These are phyloP conservation scores for Fraxinus pennsylvanica DNA, from an alignment of 257 asterid genomes.

Conservation along the genomic window DNA sequence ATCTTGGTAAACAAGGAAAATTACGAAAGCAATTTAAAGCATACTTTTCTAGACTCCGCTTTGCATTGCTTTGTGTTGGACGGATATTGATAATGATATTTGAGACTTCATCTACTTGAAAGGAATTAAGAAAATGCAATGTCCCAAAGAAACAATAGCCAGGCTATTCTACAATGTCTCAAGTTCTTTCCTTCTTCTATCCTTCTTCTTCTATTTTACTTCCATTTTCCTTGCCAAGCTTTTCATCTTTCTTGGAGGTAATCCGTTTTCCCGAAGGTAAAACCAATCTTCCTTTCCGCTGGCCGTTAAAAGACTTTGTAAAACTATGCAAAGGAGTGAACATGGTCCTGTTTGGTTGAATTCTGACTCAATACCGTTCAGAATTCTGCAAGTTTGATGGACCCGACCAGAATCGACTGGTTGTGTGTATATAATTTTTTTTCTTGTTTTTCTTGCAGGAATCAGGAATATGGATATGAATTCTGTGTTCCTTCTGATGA, in stretches of 20 bases:
- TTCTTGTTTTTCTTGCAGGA: slow-evolving; percentile 37
- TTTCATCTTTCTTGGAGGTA: slow-evolving; percentile 75
- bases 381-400: neutral
- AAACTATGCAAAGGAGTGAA: neutral
- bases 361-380: neutral
- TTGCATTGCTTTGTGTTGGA: slow-evolving; percentile 46
- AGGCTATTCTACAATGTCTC: slow-evolving; percentile 76
- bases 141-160: slow-evolving; percentile 53
- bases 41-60: slow-evolving; percentile 39
- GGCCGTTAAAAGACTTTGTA: neutral
- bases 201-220: slow-evolving; percentile 71
- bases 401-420: neutral
- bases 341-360: neutral
- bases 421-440: neutral
- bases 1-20: slow-evolving; percentile 35
- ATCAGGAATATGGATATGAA: slow-evolving; percentile 48
- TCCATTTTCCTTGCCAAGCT: slow-evolving; percentile 67
- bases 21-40: slow-evolving; percentile 58
- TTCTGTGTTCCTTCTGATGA: slow-evolving; percentile 55
- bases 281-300: neutral
- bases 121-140: slow-evolving; percentile 63
- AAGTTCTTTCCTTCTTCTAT: slow-evolving; percentile 59
- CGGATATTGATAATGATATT: slow-evolving; percentile 28
- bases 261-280: slow-evolving; percentile 70
- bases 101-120: slow-evolving; percentile 27